These are phyloP conservation scores for Lyophyllum shimeji DNA, from an alignment of 768 basidiomycete genomes.

Conservation along the genomic window DNA sequence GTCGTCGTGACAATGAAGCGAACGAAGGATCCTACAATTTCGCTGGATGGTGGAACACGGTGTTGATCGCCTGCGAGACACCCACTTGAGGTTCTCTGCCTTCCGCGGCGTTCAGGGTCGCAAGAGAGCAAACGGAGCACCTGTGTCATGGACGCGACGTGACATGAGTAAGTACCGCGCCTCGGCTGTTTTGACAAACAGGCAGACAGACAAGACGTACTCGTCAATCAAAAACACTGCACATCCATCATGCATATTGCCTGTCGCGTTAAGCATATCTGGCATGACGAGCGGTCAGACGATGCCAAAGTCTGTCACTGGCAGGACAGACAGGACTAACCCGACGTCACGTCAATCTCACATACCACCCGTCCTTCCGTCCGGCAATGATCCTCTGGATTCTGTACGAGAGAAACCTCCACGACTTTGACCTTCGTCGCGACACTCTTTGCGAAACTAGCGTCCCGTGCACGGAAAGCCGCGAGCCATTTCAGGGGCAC, in stretches of 20 bases:
- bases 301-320: neutral
- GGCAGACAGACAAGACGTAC: conserved; percentile 25
- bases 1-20: neutral
- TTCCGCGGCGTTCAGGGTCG: conserved; percentile 30
- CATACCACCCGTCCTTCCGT: conserved; percentile 37
- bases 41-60: conserved; percentile 43
- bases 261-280: conserved; percentile 45
- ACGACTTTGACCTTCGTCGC: conserved; percentile 27
- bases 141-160: conserved; percentile 22
- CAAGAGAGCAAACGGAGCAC: conserved; percentile 40
- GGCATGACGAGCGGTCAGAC: conserved; percentile 7
- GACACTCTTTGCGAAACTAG: conserved; percentile 30
- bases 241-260: conserved; percentile 41
- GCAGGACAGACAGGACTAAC: conserved; percentile 25
- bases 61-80: conserved; percentile 47
- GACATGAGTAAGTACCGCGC: neutral
- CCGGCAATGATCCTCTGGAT: conserved; percentile 32
- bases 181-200: neutral
- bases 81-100: conserved; percentile 28
- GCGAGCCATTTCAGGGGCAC: conserved; percentile 37
- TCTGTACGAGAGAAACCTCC: conserved; percentile 41
- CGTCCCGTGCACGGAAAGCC: conserved; percentile 27
- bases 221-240: conserved; percentile 45
- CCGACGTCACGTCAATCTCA: conserved; percentile 44
- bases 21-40: conserved; percentile 26